Conservation (phyloP, 1,284 basidiomycete genomes). For the Cutaneotrichosporon sp. region DNA sequence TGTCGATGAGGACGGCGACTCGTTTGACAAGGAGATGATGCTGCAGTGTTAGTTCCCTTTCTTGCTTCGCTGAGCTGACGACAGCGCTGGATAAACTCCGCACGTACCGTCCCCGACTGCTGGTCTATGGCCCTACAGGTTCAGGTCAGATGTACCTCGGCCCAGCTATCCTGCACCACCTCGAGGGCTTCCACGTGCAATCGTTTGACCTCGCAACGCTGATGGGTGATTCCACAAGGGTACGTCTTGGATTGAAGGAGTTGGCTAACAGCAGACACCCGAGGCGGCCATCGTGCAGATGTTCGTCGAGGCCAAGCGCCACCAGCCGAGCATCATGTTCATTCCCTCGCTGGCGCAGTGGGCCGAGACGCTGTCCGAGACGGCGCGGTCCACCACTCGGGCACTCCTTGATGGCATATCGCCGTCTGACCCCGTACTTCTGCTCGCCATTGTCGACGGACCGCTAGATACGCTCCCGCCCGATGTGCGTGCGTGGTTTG, state of each 20-base stretch:
- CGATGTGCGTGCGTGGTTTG: slow-evolving; percentile 92
- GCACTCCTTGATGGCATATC: slow-evolving; percentile 86
- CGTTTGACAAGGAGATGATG: slow-evolving; percentile 74
- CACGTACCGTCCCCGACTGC: slow-evolving; percentile 81
- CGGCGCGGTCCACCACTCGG: slow-evolving; percentile 74
- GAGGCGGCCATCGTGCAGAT: slow-evolving; percentile 92
- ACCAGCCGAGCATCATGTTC: slow-evolving; percentile 93
- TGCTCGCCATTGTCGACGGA: slow-evolving; percentile 84
- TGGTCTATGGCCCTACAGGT: slow-evolving; percentile 74
- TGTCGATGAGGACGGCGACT: slow-evolving; percentile 67
- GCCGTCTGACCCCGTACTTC: slow-evolving; percentile 84
- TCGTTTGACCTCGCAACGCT: slow-evolving; percentile 84
- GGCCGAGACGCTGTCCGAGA: slow-evolving; percentile 79
- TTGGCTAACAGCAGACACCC: slow-evolving; percentile 57
- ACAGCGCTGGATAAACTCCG: slow-evolving; percentile 85
- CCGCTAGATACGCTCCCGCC: slow-evolving; percentile 63
- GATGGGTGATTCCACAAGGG: slow-evolving; percentile 82
- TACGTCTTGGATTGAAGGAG: slow-evolving; percentile 44
- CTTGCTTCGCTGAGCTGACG: slow-evolving; percentile 9
- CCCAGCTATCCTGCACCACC: slow-evolving; percentile 81
- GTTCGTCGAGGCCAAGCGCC: slow-evolving; percentile 96
- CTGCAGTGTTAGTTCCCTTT: slow-evolving; percentile 62
- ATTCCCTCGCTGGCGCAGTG: slow-evolving; percentile 85
- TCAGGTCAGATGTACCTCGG: slow-evolving; percentile 91
- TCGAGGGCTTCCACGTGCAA: slow-evolving; percentile 95